phyloP scores from a whole-genome alignment of 202 grass and related monocot genomes.

The Eragrostis tef region DNA sequence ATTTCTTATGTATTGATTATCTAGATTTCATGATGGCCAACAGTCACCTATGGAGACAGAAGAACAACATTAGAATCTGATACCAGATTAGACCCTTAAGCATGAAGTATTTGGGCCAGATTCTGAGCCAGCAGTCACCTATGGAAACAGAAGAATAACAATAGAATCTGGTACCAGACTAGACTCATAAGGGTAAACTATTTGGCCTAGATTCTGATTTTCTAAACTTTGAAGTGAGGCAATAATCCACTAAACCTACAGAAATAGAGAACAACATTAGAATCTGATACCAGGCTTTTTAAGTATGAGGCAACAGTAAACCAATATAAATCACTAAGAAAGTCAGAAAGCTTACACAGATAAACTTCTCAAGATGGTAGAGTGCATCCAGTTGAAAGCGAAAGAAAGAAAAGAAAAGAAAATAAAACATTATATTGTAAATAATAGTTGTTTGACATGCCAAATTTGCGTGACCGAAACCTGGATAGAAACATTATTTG shows the following conservation, averaged over 20 bases:
- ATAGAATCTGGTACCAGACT: background rate
- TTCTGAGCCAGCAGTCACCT: background rate
- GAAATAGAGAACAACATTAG: background rate
- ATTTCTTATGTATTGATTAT: background rate
- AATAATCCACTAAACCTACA: background rate
- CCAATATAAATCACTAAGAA: slow-evolving; percentile 9
- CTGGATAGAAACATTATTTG: slow-evolving; percentile 36
- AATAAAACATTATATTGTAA: slow-evolving; percentile 18
- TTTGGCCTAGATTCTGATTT: background rate
- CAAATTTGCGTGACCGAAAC: slow-evolving; percentile 24
- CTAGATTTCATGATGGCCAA: background rate
- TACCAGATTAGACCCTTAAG: background rate
- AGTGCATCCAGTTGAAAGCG: slow-evolving; percentile 1
- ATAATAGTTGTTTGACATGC: slow-evolving; percentile 9
- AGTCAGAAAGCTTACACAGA: slow-evolving; percentile 30
- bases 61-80: slow-evolving; percentile 40
- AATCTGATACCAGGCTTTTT: background rate
- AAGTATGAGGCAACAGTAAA: background rate
- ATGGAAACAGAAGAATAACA: background rate
- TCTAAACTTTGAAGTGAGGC: background rate
- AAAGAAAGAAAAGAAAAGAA: slow-evolving; percentile 17
- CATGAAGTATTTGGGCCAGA: slow-evolving; percentile 28
- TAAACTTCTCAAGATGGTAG: slow-evolving; percentile 18
- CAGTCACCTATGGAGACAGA: slow-evolving; percentile 31
- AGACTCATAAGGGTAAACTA: background rate